A percentile compares a stretch with the other conserved stretches of the same genome.
Evolutionary conservation across 2,329 filamentous ascomycete species (phyloP).

Genomic region (Microcera coccophila): DNA sequence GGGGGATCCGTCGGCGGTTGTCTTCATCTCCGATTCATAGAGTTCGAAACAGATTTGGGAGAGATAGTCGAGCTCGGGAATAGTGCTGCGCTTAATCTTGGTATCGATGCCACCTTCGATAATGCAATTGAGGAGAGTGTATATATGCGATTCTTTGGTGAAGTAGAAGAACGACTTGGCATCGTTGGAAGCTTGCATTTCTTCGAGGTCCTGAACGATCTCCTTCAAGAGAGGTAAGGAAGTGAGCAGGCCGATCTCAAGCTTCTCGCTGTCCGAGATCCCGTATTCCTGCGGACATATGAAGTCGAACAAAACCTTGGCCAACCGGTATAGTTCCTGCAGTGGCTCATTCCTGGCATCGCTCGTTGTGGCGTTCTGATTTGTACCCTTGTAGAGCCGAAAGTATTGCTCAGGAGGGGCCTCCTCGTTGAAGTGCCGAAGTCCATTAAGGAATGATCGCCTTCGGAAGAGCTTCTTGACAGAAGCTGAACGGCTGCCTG

Average conservation of each 20-base stretch:
- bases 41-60: constrained; percentile 97
- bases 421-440: constrained; percentile 50
- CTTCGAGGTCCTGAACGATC: constrained; percentile 93
- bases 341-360: constrained; percentile 84
- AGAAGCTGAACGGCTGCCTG: constrained; percentile 32
- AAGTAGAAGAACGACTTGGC: constrained; percentile 98
- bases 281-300: constrained; percentile 98
- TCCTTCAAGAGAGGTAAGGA: constrained; percentile 91
- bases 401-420: constrained; percentile 73
- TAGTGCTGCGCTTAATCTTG: constrained; percentile 91
- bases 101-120: constrained; percentile 94
- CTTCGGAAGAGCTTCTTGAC: constrained; percentile 53
- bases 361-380: constrained; percentile 64
- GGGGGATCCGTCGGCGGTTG: constrained; percentile 35
- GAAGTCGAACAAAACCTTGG: constrained; percentile 95
- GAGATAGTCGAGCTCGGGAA: constrained; percentile 95
- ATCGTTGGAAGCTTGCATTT: constrained; percentile 90
- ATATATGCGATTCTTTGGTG: constrained; percentile 98
- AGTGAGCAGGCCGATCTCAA: constrained; percentile 95
- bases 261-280: constrained; percentile 90
- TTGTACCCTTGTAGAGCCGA: constrained; percentile 77
- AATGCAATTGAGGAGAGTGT: constrained; percentile 96
- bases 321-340: constrained; percentile 86
- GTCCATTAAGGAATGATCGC: constrained; percentile 56
- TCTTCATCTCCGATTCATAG: constrained; percentile 85